Base-by-base conservation (phyloP, 495 filamentous ascomycete genomes). In the Margaritispora aquatica region DNA sequence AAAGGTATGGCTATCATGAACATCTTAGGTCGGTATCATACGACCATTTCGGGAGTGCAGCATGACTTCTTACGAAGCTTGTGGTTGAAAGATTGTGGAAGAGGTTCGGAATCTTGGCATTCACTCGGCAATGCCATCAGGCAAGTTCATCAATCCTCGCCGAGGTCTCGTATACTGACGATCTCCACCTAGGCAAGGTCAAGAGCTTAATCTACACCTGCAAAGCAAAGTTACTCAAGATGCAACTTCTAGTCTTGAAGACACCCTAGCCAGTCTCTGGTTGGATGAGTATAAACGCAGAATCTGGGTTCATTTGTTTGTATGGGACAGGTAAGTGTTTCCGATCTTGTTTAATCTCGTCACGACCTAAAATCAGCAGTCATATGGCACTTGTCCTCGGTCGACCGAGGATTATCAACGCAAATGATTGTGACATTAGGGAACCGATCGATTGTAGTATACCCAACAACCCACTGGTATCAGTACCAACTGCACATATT, bases 111-210 rank as follows among this genome's bases (percentile, higher is more conserved):
- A 10, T 19, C 62, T 51, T 63, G 60, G 64, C 54, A 51, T 36
- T 52, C 53, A 19, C 19, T 61, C 26, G 59, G 57, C 15, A 41
- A 56, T 9, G 59, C 62, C 44, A 54, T 64, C 55, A 57, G 61
- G 64, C 64, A 8, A 54, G 51, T 34, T 13, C 29, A 5, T 34
- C 13, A 13, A 34, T 34, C 29, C 29, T 34, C 13, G 29, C 29
- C 13, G 29, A 5, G n/a, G n/a, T n/a, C n/a, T 34, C 15, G 29
- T 34, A 34, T 34, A 17, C 38, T 44, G 19, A 44, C 15, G 7
- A 44, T 10, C 17, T 3, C 17, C 7, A 8, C 17, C 19, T 51
- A 51, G 48, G n/a, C 48, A 51, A 27, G 48, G 21, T 2, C 48
- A 51, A n/a, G 21, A 51, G 24, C 48, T 51, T 24, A 27, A 27